Evolutionary conservation across 2,329 filamentous ascomycete genomes (phyloP).

Genomic region (Colletotrichum lini): DNA sequence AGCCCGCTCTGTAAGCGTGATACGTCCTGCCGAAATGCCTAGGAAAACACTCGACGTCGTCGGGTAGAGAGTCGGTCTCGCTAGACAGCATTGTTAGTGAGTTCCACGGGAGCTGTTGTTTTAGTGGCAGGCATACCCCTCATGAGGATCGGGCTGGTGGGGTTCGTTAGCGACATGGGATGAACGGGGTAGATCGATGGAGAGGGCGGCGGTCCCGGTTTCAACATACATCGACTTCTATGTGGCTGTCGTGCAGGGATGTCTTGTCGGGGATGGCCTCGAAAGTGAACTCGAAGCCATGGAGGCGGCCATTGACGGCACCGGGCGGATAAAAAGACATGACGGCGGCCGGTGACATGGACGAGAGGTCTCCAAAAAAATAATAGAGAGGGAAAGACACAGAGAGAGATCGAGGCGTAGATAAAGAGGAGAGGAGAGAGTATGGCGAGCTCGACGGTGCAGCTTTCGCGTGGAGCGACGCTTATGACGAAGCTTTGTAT

Average conservation of each 20-base stretch:
- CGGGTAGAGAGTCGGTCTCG: conserved; percentile 56
- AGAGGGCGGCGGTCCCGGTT: neutral
- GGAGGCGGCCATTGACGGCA: conserved; percentile 29
- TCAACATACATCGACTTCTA: conserved; percentile 40
- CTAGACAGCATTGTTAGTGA: conserved; percentile 22
- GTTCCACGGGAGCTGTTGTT: neutral
- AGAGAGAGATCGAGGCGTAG: too few relatives aligned
- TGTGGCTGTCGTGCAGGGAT: conserved; percentile 41
- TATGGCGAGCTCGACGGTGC: neutral
- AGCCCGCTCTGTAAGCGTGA: conserved; percentile 63
- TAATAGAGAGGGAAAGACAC: too few relatives aligned
- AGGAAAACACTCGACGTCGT: conserved; percentile 59
- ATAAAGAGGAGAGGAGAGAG: neutral
- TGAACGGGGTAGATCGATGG: conserved; percentile 17
- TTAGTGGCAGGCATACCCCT: conserved; percentile 33
- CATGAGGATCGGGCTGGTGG: conserved; percentile 40
- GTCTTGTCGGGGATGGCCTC: conserved; percentile 41
- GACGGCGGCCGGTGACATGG: conserved; percentile 25
- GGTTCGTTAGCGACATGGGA: conserved; percentile 34
- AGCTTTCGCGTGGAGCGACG: neutral
- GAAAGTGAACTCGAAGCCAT: conserved; percentile 43
- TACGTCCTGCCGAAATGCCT: conserved; percentile 62
- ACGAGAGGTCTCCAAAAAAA: neutral
- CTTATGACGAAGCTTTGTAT: conserved; percentile 18
- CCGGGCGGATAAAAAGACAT: conserved; percentile 36